These are phyloP conservation scores for Extremus antarcticus DNA, from an alignment of 495 filamentous ascomycete species.

Conservation along the genomic window DNA sequence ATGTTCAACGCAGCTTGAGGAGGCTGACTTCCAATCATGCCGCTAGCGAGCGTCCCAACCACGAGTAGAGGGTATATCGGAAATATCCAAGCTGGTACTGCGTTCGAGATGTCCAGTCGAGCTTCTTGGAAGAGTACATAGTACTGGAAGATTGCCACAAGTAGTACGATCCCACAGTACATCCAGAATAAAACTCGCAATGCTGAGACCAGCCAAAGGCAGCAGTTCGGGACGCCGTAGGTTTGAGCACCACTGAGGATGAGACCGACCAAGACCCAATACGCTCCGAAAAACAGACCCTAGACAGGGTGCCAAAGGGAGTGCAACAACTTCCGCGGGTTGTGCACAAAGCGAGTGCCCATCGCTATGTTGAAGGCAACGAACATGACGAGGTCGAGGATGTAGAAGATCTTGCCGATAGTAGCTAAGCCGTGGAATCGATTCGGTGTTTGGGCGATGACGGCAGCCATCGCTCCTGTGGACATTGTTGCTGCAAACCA, in stretches of 20 bases:
- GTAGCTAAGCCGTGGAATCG: constrained; percentile 22
- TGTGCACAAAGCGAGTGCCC: constrained; percentile 26
- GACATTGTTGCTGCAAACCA: constrained; percentile 25
- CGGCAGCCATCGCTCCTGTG: constrained; percentile 20
- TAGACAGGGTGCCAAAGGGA: constrained; percentile 22
- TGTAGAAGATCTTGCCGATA: constrained; percentile 32
- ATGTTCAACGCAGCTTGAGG: constrained; percentile 33
- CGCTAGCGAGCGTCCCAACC: constrained; percentile 39
- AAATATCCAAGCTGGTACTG: constrained; percentile 45
- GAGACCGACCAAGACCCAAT: constrained; percentile 19
- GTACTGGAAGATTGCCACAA: constrained; percentile 40
- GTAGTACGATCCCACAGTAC: constrained; percentile 36
- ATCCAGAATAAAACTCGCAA: constrained; percentile 42
- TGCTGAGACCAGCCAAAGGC: constrained; percentile 32
- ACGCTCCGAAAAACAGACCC: constrained; percentile 17
- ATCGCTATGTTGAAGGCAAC: constrained; percentile 42
- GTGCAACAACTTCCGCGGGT: constrained; percentile 1
- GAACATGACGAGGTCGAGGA: constrained; percentile 46
- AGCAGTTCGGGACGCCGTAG: constrained; percentile 20
- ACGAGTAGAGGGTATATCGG: constrained; percentile 47
- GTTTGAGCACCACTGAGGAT: constrained; percentile 14
- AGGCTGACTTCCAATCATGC: constrained; percentile 36
- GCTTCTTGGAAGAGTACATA: constrained; percentile 40
- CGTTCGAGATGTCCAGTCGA: constrained; percentile 28
- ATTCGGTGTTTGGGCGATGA: constrained; percentile 19